Percentiles rank a stretch among this genome's conserved stretches.
These are phyloP conservation scores for Marchantia paleacea DNA, from an alignment of 225 moss, liverwort and hornwort species.

Conservation along the genomic window DNA sequence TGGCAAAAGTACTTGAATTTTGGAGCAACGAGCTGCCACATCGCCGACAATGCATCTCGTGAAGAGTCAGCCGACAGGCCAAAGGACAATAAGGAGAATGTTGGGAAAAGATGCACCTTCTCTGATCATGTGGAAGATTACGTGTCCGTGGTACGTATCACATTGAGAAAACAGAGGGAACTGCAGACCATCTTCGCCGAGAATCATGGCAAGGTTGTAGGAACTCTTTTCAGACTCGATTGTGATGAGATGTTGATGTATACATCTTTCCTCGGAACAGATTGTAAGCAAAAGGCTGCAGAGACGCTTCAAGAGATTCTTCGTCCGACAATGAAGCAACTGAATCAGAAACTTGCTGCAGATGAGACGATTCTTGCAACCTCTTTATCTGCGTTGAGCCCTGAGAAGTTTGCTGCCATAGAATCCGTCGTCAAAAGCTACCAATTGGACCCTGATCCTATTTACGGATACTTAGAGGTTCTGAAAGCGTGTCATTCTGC, in stretches of 20 bases:
- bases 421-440: slow-evolving; percentile 38
- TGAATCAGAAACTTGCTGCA: slow-evolving; percentile 29
- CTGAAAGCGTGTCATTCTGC: slow-evolving; percentile 35
- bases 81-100: background rate
- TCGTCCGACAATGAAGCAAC: slow-evolving; percentile 28
- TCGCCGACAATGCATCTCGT: background rate
- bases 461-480: slow-evolving; percentile 29
- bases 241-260: slow-evolving; percentile 45
- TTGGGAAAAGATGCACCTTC: background rate
- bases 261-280: slow-evolving; percentile 31
- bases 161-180: slow-evolving; percentile 28
- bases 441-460: slow-evolving; percentile 35
- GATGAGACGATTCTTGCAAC: slow-evolving; percentile 40
- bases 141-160: slow-evolving; percentile 20
- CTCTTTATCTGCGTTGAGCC: slow-evolving; percentile 33
- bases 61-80: slow-evolving; percentile 8
- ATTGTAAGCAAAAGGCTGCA: slow-evolving; percentile 41
- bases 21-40: background rate
- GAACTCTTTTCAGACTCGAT: slow-evolving; percentile 41
- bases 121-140: slow-evolving; percentile 22
- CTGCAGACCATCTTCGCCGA: slow-evolving; percentile 27
- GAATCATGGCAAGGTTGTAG: slow-evolving; percentile 42
- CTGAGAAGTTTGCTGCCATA: slow-evolving; percentile 40
- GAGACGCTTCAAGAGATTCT: slow-evolving; percentile 29
- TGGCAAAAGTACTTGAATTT: slow-evolving; percentile 6